Base-by-base conservation (phyloP, 345 rosid genomes). In the Arabis alpina region DNA sequence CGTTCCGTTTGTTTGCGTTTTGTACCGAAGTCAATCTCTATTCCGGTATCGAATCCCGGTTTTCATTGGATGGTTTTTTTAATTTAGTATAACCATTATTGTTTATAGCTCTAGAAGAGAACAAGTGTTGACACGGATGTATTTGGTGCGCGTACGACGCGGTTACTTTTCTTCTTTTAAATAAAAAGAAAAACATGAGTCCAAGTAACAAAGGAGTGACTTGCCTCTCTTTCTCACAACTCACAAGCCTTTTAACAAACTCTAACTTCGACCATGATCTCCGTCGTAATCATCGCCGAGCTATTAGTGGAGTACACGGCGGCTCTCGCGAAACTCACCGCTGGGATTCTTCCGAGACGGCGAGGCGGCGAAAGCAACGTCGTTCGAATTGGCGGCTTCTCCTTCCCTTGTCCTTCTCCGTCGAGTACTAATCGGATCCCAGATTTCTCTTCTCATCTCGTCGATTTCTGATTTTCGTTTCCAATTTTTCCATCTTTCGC, bases 301-400 rank as follows among this genome's bases (percentile, higher is more conserved):
- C 77, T 87, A 16, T 15, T 89, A 69, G 81, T 68, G 58, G 91
- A 76, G 34, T 89, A 82, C 82, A 75, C 83, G 69, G 42, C 57
- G 60, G 87, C 82, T 25, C 68, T 89, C 57, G 80, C 87, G 0
- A 82, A 77, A 72, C 56, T 81, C 60, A 69, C 85, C 14, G 73
- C 76, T 63, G 76, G 64, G 19, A 60, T 82, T 60, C 15, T 82
- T 34, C 81, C 75, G 10, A 76, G 50, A 5, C 75, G 70, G 2
- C 79, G 28, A 61, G 75, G 74, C 6, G 75, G 74, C 6, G 25
- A 61, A 41, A 28, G 25, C 30, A 39, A 41, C 61, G 60, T 52
- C 16, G 12, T 77, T 15, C 54, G 64, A 7, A 50, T 77, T 4
- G 75, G 77, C 8, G 61, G 77, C 48, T 56, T 73, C 67, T 25